Conservation (phyloP, 257 asterid species). For the Oldenlandia corymbosa region DNA sequence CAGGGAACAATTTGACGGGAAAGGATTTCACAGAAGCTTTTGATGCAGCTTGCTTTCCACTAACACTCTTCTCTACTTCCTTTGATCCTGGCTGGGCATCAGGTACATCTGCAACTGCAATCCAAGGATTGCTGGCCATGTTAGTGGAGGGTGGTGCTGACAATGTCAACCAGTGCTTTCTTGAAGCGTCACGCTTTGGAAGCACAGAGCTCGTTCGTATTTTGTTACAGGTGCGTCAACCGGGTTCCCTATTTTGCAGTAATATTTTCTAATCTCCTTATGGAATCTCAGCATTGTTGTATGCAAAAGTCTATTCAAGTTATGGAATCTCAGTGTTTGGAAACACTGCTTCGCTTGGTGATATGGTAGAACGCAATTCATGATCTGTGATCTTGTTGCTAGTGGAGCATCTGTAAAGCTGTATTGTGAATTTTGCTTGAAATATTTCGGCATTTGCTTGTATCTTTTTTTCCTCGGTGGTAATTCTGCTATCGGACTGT, state of each 20-base stretch:
- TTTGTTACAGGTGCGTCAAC: slow-evolving; percentile 67
- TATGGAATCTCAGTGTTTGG: not conserved
- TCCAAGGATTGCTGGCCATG: slow-evolving; percentile 91
- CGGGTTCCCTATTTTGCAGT: not conserved
- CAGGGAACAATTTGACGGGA: slow-evolving; percentile 87
- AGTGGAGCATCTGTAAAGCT: not conserved
- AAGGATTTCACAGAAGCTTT: slow-evolving; percentile 98
- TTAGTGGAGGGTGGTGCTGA: slow-evolving; percentile 99
- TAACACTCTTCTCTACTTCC: slow-evolving; percentile 92
- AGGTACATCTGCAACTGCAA: slow-evolving; percentile 86
- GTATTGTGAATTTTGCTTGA: not conserved
- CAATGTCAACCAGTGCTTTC: slow-evolving; percentile 94
- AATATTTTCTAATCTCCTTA: not conserved
- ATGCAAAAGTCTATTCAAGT: not conserved
- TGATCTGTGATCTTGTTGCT: not conserved
- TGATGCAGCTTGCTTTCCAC: slow-evolving; percentile 99
- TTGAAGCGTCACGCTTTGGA: slow-evolving; percentile 98
- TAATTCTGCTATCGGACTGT: not conserved
- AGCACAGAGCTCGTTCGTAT: slow-evolving; percentile 99
- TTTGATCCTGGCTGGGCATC: slow-evolving; percentile 99
- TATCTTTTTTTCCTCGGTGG: not conserved
- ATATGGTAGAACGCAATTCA: not conserved
- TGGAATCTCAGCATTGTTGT: not conserved
- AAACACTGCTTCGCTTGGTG: not conserved
- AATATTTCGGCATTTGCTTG: not conserved